These are phyloP conservation scores for Wickerhamiella pararugosa DNA, from an alignment of 1,139 yeast genomes.

Conservation along the genomic window DNA sequence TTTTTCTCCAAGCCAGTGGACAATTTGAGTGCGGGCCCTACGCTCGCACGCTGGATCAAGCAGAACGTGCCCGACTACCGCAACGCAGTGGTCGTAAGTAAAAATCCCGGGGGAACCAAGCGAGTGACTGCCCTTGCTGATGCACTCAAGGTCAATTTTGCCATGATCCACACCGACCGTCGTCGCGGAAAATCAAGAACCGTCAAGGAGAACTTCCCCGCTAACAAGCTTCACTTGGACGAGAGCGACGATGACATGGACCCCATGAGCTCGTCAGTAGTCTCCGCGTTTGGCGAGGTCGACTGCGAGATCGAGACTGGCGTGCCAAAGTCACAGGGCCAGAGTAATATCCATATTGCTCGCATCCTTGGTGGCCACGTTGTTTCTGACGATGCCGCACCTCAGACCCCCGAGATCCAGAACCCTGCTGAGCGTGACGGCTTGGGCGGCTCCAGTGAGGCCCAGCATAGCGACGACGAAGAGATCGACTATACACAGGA, in stretches of 20 bases:
- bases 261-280: slow-evolving; percentile 2
- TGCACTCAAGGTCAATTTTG: slow-evolving; percentile 85
- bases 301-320: slow-evolving; percentile 8
- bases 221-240: slow-evolving; percentile 8
- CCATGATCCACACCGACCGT: slow-evolving; percentile 97
- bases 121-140: slow-evolving; percentile 96
- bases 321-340: slow-evolving; percentile 6
- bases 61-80: slow-evolving; percentile 77
- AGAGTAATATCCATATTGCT: slow-evolving; percentile 74
- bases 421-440: slow-evolving; percentile 28
- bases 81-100: slow-evolving; percentile 81
- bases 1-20: slow-evolving; percentile 95
- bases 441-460: slow-evolving; percentile 74
- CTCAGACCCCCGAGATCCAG: slow-evolving; percentile 21
- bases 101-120: slow-evolving; percentile 97
- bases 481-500: slow-evolving; percentile 65
- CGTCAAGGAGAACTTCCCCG: slow-evolving; percentile 16
- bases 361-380: slow-evolving; percentile 95
- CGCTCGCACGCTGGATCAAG: slow-evolving; percentile 90
- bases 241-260: slow-evolving; percentile 11
- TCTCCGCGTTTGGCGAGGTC: slow-evolving; percentile 9
- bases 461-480: slow-evolving; percentile 59
- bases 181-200: slow-evolving; percentile 70
- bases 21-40: slow-evolving; percentile 90
- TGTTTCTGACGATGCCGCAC: slow-evolving; percentile 64